phyloP scores from a whole-genome alignment of 768 basidiomycete species.

The Lactarius quietus region DNA sequence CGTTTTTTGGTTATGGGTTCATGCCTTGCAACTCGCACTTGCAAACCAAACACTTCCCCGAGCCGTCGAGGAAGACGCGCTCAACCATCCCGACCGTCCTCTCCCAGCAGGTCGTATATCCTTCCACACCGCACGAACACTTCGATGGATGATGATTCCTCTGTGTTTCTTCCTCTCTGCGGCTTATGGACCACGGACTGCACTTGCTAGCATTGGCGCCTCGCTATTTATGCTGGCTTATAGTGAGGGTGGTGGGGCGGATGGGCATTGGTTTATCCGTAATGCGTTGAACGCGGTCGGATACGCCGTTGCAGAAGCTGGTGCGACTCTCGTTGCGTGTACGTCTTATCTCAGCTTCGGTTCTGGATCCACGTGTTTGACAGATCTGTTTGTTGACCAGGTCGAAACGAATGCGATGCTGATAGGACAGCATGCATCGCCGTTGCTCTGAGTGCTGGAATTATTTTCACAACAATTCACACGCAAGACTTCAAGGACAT shows the following conservation, averaged over 20 bases:
- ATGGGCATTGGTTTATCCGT: slow-evolving; percentile 36
- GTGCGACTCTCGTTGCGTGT: slow-evolving; percentile 39
- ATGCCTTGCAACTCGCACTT: slow-evolving; percentile 32
- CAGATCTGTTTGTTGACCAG: background rate
- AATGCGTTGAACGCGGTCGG: slow-evolving; percentile 38
- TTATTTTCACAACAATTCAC: slow-evolving; percentile 46
- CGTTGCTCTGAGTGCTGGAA: slow-evolving; percentile 36
- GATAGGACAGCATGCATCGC: slow-evolving; percentile 34
- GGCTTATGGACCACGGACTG: slow-evolving; percentile 21
- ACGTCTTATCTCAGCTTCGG: slow-evolving; percentile 11
- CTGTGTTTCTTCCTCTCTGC: slow-evolving; percentile 29
- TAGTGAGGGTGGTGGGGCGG: slow-evolving; percentile 29
- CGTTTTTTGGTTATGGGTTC: slow-evolving; percentile 34
- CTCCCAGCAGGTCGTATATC: slow-evolving; percentile 34
- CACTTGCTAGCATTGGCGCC: slow-evolving; percentile 24
- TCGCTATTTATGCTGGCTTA: slow-evolving; percentile 27
- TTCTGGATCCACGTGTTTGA: background rate
- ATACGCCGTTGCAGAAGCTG: slow-evolving; percentile 38
- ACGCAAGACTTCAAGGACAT: slow-evolving; percentile 48
- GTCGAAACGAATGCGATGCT: slow-evolving; percentile 21
- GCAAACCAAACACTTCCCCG: slow-evolving; percentile 32
- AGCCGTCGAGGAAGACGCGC: slow-evolving; percentile 29
- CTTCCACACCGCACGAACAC: slow-evolving; percentile 19
- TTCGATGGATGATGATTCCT: slow-evolving; percentile 33
- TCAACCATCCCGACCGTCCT: slow-evolving; percentile 35